These are phyloP conservation scores for Achaetomiella virescens DNA, from an alignment of 495 filamentous ascomycete genomes.

Conservation along the genomic window DNA sequence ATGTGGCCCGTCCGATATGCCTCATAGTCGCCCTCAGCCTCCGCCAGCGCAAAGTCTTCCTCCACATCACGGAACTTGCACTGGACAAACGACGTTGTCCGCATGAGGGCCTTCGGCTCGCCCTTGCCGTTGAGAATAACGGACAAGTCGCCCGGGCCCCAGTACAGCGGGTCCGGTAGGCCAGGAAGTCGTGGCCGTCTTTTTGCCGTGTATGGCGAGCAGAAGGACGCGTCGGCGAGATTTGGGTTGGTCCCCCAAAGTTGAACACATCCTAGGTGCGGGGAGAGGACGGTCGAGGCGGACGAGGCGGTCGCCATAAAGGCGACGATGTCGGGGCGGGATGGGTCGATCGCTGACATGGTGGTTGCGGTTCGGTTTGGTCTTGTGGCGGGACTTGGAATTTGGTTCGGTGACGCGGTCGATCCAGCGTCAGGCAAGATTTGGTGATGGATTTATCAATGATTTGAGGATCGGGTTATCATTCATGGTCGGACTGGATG, in stretches of 20 bases:
- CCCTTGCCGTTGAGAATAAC: constrained; percentile 28
- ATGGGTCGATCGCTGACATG: constrained; percentile 44
- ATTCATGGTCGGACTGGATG: too few relatives aligned
- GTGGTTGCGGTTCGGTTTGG: constrained; percentile 24
- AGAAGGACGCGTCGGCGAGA: constrained; percentile 16
- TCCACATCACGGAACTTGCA: constrained; percentile 29
- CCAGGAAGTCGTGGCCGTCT: constrained; percentile 32
- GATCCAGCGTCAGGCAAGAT: too few relatives aligned
- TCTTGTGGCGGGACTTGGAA: neutral
- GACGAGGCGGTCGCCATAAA: constrained; percentile 25
- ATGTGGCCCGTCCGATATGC: constrained; percentile 24
- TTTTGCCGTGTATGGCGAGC: constrained; percentile 23
- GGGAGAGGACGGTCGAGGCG: constrained; percentile 16
- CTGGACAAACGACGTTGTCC: constrained; percentile 20
- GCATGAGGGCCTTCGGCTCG: constrained; percentile 26
- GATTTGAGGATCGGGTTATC: too few relatives aligned
- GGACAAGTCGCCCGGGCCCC: constrained; percentile 28
- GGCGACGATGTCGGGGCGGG: constrained; percentile 22
- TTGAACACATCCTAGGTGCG: constrained; percentile 28
- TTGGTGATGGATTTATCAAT: too few relatives aligned
- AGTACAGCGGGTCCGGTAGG: constrained; percentile 28
- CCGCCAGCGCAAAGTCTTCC: constrained; percentile 30
- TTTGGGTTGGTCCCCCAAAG: constrained; percentile 19
- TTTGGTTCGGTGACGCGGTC: too few relatives aligned
- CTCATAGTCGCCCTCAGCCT: constrained; percentile 29